Conservation (phyloP, 768 basidiomycete genomes). For the Sporobolomyces roseus region DNA sequence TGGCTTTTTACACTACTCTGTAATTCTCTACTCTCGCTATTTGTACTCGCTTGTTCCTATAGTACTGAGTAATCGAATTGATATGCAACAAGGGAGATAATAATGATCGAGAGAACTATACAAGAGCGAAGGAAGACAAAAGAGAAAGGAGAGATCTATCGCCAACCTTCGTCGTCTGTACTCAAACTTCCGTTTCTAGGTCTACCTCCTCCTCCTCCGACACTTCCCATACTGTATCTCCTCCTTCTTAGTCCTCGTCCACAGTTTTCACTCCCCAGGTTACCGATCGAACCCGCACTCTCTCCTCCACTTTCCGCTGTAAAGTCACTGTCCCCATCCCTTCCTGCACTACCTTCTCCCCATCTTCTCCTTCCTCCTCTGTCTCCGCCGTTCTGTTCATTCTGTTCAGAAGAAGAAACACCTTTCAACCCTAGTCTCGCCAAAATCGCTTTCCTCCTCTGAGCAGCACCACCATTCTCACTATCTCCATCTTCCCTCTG, state of each 20-base stretch:
- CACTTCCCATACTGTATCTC: slow-evolving; percentile 14
- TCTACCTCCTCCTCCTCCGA: not conserved
- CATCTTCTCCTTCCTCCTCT: not conserved
- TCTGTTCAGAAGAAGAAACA: too few relatives aligned
- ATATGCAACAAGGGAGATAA: not conserved
- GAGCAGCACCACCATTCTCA: not conserved
- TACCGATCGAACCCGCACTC: not conserved
- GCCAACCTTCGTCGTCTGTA: slow-evolving; percentile 8
- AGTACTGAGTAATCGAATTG: not conserved
- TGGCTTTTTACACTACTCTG: not conserved
- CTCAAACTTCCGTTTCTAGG: slow-evolving; percentile 5
- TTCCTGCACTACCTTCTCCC: not conserved
- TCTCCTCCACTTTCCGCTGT: slow-evolving; percentile 1
- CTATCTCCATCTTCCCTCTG: not conserved
- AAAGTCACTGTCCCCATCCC: not conserved
- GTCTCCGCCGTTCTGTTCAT: not conserved
- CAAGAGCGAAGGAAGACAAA: not conserved
- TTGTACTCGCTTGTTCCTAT: not conserved
- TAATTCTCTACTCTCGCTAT: not conserved
- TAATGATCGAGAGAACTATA: not conserved
- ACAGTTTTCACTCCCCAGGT: not conserved
- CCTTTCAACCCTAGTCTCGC: slow-evolving; percentile 1
- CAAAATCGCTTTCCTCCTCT: slow-evolving; percentile 8
- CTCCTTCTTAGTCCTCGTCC: not conserved
- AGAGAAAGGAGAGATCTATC: not conserved